phyloP scores from a whole-genome alignment of 768 basidiomycete species.

The Leucosporidium scottii region DNA sequence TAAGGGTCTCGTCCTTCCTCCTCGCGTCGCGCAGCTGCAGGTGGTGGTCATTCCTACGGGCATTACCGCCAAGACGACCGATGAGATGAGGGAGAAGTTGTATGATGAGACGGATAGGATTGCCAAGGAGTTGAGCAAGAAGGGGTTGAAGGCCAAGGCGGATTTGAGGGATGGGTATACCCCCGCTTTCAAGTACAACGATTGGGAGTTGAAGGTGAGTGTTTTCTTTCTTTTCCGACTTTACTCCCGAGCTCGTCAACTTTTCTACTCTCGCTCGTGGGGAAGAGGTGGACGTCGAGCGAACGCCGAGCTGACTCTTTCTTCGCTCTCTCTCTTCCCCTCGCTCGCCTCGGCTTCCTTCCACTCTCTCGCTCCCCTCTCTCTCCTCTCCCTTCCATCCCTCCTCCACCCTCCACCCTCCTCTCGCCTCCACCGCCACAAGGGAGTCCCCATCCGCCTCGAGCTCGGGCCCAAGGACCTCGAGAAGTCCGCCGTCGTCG shows the following conservation, averaged over 20 bases:
- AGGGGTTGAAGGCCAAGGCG: constrained; percentile 73
- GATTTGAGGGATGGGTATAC: constrained; percentile 94
- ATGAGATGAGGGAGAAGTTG: constrained; percentile 56
- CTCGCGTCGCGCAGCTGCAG: constrained; percentile 87
- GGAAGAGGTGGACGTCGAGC: background rate
- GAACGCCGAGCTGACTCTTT: background rate
- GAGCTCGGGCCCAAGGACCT: constrained; percentile 95
- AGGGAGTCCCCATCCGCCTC: constrained; percentile 95
- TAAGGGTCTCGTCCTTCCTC: constrained; percentile 94
- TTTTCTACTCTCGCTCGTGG: too few relatives aligned
- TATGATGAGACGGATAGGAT: constrained; percentile 71
- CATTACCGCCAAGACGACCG: constrained; percentile 70
- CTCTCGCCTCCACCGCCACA: background rate
- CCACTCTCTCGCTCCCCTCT: too few relatives aligned
- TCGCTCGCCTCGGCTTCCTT: background rate
- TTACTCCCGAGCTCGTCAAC: background rate
- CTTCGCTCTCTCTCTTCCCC: constrained; percentile 12
- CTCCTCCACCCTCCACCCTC: background rate
- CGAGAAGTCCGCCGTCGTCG: constrained; percentile 67
- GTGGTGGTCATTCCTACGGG: constrained; percentile 89
- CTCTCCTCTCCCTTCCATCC: background rate
- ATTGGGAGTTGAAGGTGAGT: constrained; percentile 93
- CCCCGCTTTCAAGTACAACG: constrained; percentile 98
- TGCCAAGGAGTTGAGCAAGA: constrained; percentile 59
- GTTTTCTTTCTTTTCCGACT: background rate